Base-by-base conservation (phyloP, 306 rosid species). In the Cicer yamashitae region DNA sequence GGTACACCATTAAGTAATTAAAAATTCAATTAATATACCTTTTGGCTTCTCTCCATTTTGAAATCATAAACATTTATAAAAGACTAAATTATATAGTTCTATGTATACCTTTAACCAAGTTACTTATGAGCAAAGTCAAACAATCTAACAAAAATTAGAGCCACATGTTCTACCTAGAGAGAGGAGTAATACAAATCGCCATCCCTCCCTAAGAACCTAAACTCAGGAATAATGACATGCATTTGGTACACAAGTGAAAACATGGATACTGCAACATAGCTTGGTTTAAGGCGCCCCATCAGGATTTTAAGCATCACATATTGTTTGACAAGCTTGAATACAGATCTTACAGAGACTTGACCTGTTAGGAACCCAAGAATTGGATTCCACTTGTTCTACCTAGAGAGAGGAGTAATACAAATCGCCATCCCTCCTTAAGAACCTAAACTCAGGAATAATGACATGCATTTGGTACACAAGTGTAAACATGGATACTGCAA, bases 21-120 rank as follows among this genome's bases (percentile, higher is more conserved):
- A 82, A 30, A 70, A 40, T 65, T 71, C 37, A 73, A 47, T 43
- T 68, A 14, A 51, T 51, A 11, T 41, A 77, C 5, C 72, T 67
- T 18, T 15, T 46, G 46, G 44, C 37, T 64, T 70, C 68, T 75
- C 73, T 41, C 54, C 65, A 71, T 8, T 74, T 37, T 70, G 68
- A 52, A 54, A 70, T 51, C 4, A 6, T 30, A 56, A 56, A 45
- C 17, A 75, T 43, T 11, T 38, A 15, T 53, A 37, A 13, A 58
- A 71, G 12, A 61, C 51, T 52, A 79, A 71, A 43, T 52, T 64
- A 40, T 18, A 73, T 50, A 82, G 46, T 30, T 72, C 17, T 57
- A 48, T 37, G 68, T 67, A 58, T 25, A 40, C 71, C 67, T 15
- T 48, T 46, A 66, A 51, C 74, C 40, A 46, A 18, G 73, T 14